phyloP scores from a whole-genome alignment of 805 yeast species.

The Pachysolen tannophilus region DNA sequence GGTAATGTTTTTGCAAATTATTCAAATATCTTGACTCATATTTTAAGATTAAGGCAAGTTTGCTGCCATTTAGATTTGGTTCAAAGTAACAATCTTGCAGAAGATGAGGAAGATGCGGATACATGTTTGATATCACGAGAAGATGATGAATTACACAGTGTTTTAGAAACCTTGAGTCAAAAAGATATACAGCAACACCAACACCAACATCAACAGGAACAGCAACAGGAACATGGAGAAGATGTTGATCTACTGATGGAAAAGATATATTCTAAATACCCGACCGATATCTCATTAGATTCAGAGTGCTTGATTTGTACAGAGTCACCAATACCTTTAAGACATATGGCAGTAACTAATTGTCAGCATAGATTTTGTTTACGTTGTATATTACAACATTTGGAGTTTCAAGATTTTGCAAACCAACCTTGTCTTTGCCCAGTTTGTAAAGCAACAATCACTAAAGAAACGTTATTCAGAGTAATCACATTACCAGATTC shows the following conservation, averaged over 20 bases:
- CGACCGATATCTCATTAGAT: too few species aligned
- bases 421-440: conserved; percentile 56
- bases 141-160: too few species aligned
- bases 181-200: too few species aligned
- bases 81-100: conserved; percentile 36
- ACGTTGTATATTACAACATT: conserved; percentile 64
- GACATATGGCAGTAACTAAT: conserved; percentile 47
- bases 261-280: conserved; percentile 25
- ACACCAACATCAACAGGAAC: too few species aligned
- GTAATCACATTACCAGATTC: too few species aligned
- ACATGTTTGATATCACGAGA: conserved; percentile 11
- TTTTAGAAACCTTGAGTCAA: too few species aligned
- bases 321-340: conserved; percentile 47
- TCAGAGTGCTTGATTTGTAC: conserved; percentile 87
- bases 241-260: conserved; percentile 16
- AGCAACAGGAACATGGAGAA: conserved; percentile 17
- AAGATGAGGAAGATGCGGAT: conserved; percentile 36
- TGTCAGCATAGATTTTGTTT: conserved; percentile 82
- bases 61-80: conserved; percentile 80
- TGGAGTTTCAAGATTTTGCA: conserved; percentile 52
- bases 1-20: conserved; percentile 59
- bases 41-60: conserved; percentile 75
- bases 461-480: conserved; percentile 39
- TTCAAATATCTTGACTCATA: conserved; percentile 74
- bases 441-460: conserved; percentile 56